Percentiles rank a stretch among this genome's conserved stretches.
Evolutionary conservation across 2,329 filamentous ascomycete genomes (phyloP).

Genomic region (Claviceps paspali): DNA sequence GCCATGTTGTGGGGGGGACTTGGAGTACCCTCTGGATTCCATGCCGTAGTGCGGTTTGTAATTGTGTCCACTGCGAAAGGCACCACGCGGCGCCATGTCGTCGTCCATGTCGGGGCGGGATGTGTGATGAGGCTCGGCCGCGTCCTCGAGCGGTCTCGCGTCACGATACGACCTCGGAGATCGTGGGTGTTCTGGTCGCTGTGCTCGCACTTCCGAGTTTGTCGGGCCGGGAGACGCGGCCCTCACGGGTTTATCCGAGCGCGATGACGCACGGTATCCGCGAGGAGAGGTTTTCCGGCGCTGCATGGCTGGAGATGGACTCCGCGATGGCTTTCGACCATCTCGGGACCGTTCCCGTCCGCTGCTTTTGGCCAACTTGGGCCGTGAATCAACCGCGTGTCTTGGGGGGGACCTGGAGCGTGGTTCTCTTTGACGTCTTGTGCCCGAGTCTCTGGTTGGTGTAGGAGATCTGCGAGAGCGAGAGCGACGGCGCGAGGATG

Average conservation of each 20-base stretch:
- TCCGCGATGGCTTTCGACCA: constrained; percentile 5
- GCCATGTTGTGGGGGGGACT: constrained; percentile 28
- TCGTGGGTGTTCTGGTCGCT: constrained; percentile 9
- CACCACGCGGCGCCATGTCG: constrained; percentile 30
- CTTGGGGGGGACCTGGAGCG: constrained; percentile 13
- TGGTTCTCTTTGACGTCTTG: constrained; percentile 11
- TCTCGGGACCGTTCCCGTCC: constrained; percentile 4
- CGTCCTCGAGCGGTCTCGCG: constrained; percentile 14
- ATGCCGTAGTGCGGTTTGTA: constrained; percentile 21
- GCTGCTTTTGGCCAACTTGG: background rate
- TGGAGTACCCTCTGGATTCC: constrained; percentile 22
- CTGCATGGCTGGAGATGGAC: constrained; percentile 5
- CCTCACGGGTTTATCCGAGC: constrained; percentile 10
- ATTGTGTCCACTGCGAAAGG: constrained; percentile 27
- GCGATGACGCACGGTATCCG: constrained; percentile 10
- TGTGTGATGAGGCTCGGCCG: constrained; percentile 20
- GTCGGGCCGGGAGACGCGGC: constrained; percentile 6
- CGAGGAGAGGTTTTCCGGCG: constrained; percentile 3
- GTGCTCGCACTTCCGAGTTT: background rate
- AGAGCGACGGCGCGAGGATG: constrained; percentile 16
- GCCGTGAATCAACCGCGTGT: constrained; percentile 1
- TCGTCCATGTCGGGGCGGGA: constrained; percentile 36
- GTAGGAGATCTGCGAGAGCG: constrained; percentile 16
- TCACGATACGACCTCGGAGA: constrained; percentile 16
- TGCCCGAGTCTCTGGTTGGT: constrained; percentile 9